Evolutionary conservation across 2,329 filamentous ascomycete species (phyloP).

Genomic region (Aspergillaceae sp.): DNA sequence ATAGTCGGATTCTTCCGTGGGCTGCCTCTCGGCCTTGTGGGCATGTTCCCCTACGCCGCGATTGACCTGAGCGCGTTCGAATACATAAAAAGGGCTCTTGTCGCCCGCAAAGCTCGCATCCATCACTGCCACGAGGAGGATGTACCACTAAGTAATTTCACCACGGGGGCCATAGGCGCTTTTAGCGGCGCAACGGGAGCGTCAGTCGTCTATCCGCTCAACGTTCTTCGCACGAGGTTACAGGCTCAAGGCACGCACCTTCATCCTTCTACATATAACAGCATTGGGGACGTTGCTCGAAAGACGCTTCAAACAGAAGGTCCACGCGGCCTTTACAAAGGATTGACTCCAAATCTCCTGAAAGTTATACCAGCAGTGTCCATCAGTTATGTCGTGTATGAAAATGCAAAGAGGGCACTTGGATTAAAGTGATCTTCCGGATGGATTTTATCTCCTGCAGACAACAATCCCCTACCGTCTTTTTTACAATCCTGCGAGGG

Average conservation of each 20-base stretch:
- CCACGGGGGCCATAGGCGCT: constrained; percentile 81
- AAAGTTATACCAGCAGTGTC: constrained; percentile 95
- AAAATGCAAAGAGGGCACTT: constrained; percentile 73
- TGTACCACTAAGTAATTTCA: constrained; percentile 67
- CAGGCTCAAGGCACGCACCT: constrained; percentile 93
- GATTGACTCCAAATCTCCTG: constrained; percentile 84
- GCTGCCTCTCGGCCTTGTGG: constrained; percentile 83
- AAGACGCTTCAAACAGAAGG: constrained; percentile 81
- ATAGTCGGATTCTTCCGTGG: constrained; percentile 77
- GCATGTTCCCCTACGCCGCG: constrained; percentile 96
- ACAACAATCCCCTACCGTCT: too few relatives aligned
- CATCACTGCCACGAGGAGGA: constrained; percentile 74
- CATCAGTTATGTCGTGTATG: constrained; percentile 90
- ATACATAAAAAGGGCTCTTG: constrained; percentile 70
- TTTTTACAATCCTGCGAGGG: too few relatives aligned
- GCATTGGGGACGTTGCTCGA: constrained; percentile 78
- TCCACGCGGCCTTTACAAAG: constrained; percentile 80
- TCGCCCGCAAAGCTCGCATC: constrained; percentile 59
- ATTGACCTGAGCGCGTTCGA: constrained; percentile 96
- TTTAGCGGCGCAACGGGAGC: constrained; percentile 87
- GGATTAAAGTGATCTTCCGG: constrained; percentile 33
- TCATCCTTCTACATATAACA: constrained; percentile 81
- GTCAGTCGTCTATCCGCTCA: constrained; percentile 89
- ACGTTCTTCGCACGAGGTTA: constrained; percentile 80
- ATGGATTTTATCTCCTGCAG: too few relatives aligned